phyloP scores from a whole-genome alignment of 352 stramenopile genomes.

The Elongisporangium anandrum region DNA sequence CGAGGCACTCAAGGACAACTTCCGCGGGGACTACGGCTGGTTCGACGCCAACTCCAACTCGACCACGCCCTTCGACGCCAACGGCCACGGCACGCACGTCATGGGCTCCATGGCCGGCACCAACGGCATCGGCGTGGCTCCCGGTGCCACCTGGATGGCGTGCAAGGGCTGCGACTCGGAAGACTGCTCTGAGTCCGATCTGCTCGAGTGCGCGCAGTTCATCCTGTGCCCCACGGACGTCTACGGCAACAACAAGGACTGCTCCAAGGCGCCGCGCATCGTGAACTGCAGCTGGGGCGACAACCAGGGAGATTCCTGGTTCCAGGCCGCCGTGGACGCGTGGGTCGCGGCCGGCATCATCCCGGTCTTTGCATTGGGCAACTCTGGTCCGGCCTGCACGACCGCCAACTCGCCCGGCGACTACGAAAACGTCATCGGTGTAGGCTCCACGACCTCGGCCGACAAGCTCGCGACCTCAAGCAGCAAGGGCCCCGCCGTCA shows the following conservation, averaged over 20 bases:
- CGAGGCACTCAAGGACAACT: conserved; percentile 32
- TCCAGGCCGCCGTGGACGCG: conserved; percentile 5
- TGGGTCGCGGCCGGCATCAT: conserved; percentile 21
- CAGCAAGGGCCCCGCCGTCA: conserved; percentile 13
- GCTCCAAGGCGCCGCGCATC: conserved; percentile 17
- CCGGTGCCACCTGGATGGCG: conserved; percentile 41
- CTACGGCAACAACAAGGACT: conserved; percentile 10
- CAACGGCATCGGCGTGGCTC: conserved; percentile 36
- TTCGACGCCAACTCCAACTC: conserved; percentile 30
- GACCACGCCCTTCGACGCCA: conserved; percentile 29
- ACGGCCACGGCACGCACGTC: conserved; percentile 46
- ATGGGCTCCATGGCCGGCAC: conserved; percentile 40
- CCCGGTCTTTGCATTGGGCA: conserved; percentile 20
- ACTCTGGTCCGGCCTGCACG: conserved; percentile 15
- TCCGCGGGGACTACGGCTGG: conserved; percentile 28
- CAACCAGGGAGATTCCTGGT: conserved; percentile 6
- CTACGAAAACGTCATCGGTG: conserved; percentile 18
- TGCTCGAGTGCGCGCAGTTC: conserved; percentile 44
- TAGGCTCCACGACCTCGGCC: conserved; percentile 16
- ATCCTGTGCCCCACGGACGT: conserved; percentile 32
- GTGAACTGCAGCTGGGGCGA: conserved; percentile 21
- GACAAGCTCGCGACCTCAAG: conserved; percentile 13
- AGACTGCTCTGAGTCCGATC: conserved; percentile 14
- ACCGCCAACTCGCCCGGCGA: conserved; percentile 16
- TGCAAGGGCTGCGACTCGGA: conserved; percentile 35